Evolutionary conservation across 306 rosid species (phyloP), one percentile per base, ranked within the genome.

Genomic region (Lathyrus tuberosus): DNA sequence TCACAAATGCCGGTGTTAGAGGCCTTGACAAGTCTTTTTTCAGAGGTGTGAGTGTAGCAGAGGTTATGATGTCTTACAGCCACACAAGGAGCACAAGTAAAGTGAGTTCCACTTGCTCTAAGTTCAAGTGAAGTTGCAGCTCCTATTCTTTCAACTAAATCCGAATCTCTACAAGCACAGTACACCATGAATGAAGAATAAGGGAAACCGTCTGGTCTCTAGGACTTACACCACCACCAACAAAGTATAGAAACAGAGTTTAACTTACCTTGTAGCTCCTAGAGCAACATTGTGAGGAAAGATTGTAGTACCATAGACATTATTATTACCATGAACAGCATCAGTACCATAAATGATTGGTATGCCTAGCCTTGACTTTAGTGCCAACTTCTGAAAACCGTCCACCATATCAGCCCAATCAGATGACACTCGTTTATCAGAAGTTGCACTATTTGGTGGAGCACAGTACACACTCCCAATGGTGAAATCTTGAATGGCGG

Each of bases 391-490:
- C 76, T 88, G 94, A 70, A 83, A 87, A 59, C 76, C 80, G 14
- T 89, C 96, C 42, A 87, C 76, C 90, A 89, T 87, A 35, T 87
- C 83, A 6, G 96, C 90, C 91, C 94, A 87, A 71, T 87, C 96
- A 2, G 84, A 78, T 2, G 96, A 79, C 43, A 68, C 15, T 13
- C 85, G 87, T 41, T 79, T 74, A 68, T 81, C 83, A 24, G 78
- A 83, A 31, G 96, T 89, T 40, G 42, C 86, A 57, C 84, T 82
- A 3, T 87, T 87, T 72, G 88, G 87, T 60, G 88, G 88, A 58
- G 75, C 71, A 73, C 86, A 89, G 13, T 79, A 83, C 61, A 91
- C 42, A 76, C 90, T 87, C 77, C 96, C 63, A 13, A 57, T 57
- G 11, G 63, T 14, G 63, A 57, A 57, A 0, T 57, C 18, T 28